Conservation (phyloP, 306 rosid genomes). For the Rosa multiflora region DNA sequence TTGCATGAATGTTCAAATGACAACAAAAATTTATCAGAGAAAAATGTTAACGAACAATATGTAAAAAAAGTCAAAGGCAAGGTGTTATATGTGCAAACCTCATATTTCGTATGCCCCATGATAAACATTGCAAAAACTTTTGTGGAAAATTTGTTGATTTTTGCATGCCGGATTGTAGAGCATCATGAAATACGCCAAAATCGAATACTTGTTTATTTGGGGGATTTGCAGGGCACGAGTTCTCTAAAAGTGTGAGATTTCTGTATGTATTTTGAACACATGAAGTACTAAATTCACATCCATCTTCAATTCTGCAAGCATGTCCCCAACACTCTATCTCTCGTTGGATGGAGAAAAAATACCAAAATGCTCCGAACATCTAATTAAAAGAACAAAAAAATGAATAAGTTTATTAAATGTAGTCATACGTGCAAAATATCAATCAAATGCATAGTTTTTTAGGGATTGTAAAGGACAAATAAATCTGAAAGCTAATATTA, state of each 20-base stretch:
- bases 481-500: no score
- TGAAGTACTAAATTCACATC: neutral
- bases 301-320: neutral
- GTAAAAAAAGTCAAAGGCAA: no score
- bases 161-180: neutral
- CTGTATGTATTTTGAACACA: neutral
- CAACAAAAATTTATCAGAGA: no score
- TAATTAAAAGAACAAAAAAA: no score
- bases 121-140: neutral
- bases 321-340: neutral
- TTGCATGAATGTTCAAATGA: no score
- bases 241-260: no score
- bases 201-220: neutral
- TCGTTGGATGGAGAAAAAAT: neutral
- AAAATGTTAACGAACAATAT: no score
- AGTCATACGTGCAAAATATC: no score
- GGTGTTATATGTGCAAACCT: neutral
- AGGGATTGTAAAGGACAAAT: no score
- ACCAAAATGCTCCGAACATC: neutral
- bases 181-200: neutral
- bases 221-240: neutral
- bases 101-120: neutral
- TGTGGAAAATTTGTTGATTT: neutral
- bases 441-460: no score
- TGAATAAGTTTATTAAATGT: no score